These are phyloP conservation scores for Pistacia atlantica DNA, from an alignment of 345 rosid genomes.

Conservation along the genomic window DNA sequence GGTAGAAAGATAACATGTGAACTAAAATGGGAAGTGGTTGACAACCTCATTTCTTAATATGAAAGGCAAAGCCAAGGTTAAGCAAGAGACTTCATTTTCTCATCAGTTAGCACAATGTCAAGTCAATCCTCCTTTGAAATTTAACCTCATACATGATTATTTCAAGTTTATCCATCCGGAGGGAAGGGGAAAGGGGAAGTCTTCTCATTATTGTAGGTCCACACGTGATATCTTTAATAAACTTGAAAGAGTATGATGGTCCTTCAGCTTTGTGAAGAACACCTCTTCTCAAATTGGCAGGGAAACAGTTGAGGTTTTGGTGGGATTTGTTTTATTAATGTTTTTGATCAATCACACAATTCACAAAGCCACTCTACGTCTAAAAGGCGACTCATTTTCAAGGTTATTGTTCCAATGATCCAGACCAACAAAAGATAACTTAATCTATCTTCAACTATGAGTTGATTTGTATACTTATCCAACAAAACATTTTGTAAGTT, in stretches of 20 bases:
- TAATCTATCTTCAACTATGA: too few relatives aligned
- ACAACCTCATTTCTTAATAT: background rate
- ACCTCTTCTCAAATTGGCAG: background rate
- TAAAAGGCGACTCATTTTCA: constrained; percentile 6
- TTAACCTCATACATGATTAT: constrained; percentile 12
- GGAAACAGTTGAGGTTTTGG: background rate
- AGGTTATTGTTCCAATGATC: constrained; percentile 12
- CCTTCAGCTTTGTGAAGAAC: background rate
- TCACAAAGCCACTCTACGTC: too few relatives aligned
- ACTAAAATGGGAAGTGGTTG: background rate
- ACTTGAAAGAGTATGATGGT: too few relatives aligned
- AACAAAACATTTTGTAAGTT: background rate
- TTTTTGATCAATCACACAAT: too few relatives aligned
- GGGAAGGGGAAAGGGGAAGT: constrained; percentile 19
- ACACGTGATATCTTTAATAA: constrained; percentile 8
- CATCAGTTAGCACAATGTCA: constrained; percentile 27
- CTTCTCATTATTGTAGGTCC: constrained; percentile 19
- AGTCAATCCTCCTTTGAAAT: too few relatives aligned
- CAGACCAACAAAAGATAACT: too few relatives aligned
- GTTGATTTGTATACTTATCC: background rate
- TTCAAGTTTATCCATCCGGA: background rate
- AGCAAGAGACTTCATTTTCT: constrained; percentile 22
- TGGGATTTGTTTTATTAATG: too few relatives aligned
- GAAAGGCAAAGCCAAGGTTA: background rate
- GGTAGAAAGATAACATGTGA: background rate